phyloP scores from a whole-genome alignment of 345 rosid genomes.

The Mercurialis annua region DNA sequence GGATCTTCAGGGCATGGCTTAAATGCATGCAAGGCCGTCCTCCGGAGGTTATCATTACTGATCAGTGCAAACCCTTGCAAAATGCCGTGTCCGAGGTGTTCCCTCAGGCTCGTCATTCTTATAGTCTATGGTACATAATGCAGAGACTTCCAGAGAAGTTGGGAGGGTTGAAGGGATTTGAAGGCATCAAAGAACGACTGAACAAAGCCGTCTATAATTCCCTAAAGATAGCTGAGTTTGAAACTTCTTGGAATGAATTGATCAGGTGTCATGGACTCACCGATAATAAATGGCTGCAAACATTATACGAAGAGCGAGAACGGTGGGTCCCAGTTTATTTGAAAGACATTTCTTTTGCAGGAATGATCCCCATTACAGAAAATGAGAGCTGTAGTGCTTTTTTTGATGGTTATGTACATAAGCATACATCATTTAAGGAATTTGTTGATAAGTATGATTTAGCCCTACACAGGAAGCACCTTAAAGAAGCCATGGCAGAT shows the following conservation, averaged over 20 bases:
- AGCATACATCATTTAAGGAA: constrained; percentile 54
- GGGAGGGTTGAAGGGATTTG: constrained; percentile 48
- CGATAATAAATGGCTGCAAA: constrained; percentile 49
- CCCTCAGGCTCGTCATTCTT: constrained; percentile 42
- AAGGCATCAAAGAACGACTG: constrained; percentile 36
- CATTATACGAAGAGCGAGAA: constrained; percentile 43
- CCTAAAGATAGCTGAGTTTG: constrained; percentile 45
- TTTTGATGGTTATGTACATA: constrained; percentile 62
- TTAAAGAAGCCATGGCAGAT: constrained; percentile 49
- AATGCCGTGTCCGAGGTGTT: constrained; percentile 48
- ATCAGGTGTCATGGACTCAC: constrained; percentile 40
- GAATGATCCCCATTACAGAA: constrained; percentile 48
- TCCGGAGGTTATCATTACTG: constrained; percentile 52
- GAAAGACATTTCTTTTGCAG: constrained; percentile 45
- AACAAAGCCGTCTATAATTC: constrained; percentile 44
- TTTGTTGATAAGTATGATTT: constrained; percentile 52
- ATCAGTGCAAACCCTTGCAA: constrained; percentile 45
- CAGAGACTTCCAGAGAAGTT: constrained; percentile 52
- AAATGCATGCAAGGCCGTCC: constrained; percentile 40
- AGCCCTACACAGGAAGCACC: constrained; percentile 46
- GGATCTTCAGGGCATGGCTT: constrained; percentile 60
- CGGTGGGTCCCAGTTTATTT: constrained; percentile 55
- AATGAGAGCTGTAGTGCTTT: constrained; percentile 46
- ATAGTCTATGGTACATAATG: constrained; percentile 40
- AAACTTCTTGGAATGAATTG: constrained; percentile 43